Percentiles rank a stretch among this genome's conserved stretches.
Evolutionary conservation across 1,284 basidiomycete genomes (phyloP).

Genomic region (Marasmius oreades): DNA sequence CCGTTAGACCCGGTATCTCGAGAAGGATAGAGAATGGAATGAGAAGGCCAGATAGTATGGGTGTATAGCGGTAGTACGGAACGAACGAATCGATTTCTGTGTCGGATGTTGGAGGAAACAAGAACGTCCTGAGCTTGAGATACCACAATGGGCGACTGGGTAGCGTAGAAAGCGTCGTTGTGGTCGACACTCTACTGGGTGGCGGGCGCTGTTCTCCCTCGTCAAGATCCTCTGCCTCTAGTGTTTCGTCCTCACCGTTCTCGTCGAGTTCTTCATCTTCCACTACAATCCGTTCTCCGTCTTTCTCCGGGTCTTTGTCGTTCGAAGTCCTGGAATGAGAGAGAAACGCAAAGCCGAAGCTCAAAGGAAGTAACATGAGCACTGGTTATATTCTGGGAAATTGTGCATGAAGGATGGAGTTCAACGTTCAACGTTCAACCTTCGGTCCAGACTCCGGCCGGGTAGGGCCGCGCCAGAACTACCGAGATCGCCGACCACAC

Average conservation of each 20-base stretch:
- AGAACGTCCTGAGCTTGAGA: conserved; percentile 9
- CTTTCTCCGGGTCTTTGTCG: neutral
- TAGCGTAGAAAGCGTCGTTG: neutral
- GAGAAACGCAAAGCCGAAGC: neutral
- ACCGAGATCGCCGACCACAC: no score
- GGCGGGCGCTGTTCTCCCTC: no score
- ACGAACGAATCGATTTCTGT: conserved; percentile 12
- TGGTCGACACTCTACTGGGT: neutral
- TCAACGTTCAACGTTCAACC: no score
- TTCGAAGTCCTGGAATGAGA: neutral
- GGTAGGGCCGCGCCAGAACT: no score
- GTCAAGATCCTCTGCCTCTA: neutral
- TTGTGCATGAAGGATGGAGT: no score
- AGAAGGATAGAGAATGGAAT: conserved; percentile 79
- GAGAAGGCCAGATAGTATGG: conserved; percentile 66
- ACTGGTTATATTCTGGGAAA: no score
- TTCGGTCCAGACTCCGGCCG: no score
- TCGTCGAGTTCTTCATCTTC: neutral
- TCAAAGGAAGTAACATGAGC: neutral
- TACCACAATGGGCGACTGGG: conserved; percentile 8
- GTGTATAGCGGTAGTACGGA: conserved; percentile 50
- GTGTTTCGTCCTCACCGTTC: neutral
- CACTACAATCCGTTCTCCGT: neutral
- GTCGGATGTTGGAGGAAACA: conserved; percentile 9
- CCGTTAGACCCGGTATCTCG: conserved; percentile 76